A percentile compares a stretch with the other conserved stretches of the same genome.
Conservation (phyloP, 225 moss, liverwort and hornwort genomes). For the Neckera pumila region DNA sequence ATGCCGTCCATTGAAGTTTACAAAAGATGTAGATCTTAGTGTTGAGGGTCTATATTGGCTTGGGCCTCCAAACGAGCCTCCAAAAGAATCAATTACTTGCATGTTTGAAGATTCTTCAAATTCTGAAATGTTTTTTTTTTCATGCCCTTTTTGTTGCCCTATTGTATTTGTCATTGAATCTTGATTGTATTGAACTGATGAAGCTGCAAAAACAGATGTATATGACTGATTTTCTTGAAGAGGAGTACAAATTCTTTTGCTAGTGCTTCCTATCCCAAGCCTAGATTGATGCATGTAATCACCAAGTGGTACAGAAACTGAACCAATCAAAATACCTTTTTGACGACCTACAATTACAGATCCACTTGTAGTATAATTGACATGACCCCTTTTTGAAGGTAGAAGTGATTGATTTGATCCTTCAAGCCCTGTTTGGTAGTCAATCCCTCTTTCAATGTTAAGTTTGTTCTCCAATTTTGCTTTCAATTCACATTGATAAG, state of each 20-base stretch:
- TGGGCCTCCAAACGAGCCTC: neutral
- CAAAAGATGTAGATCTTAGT: neutral
- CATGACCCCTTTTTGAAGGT: neutral
- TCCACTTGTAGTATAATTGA: neutral
- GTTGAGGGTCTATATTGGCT: neutral
- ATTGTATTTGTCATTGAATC: neutral
- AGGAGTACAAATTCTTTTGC: neutral
- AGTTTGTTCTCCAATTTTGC: neutral
- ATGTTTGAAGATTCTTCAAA: neutral
- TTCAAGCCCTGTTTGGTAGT: neutral
- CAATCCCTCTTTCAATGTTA: neutral
- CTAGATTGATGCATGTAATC: slow-evolving; percentile 27
- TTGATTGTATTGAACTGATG: neutral
- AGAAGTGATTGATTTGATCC: neutral
- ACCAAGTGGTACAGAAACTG: slow-evolving; percentile 51
- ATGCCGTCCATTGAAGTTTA: slow-evolving; percentile 11
- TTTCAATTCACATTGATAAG: neutral
- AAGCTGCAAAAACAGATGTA: slow-evolving; percentile 6
- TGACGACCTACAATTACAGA: neutral
- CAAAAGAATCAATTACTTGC: neutral
- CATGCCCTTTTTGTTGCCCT: neutral
- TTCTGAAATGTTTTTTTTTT: neutral
- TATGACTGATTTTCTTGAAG: neutral
- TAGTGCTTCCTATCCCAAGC: neutral
- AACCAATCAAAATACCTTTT: slow-evolving; percentile 64